Evolutionary conservation across 2,329 filamentous ascomycete species (phyloP), one percentile per base, ranked within the genome.

Genomic region (Aspergillus hiratsukae): DNA sequence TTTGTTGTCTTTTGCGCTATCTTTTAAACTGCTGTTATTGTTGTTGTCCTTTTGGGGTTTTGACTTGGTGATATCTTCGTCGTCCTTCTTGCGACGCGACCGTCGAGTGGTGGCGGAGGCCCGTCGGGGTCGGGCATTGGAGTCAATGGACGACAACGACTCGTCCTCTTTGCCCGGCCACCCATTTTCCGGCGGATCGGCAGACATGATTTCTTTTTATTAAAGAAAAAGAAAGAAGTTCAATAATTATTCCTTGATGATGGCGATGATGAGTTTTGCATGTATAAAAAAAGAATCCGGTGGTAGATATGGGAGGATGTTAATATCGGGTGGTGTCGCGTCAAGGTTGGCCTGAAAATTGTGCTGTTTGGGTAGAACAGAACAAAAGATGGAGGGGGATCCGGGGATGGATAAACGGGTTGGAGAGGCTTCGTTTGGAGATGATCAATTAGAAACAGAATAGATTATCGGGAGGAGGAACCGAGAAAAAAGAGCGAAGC

Each of bases 71-170:
- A 64, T 61, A 9, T 69, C 59, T 57, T 69, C 66, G 59, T 72
- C 71, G 58, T 76, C 70, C 70, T 76, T 72, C 70, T 76, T 74
- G 55, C 73, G 71, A 65, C 74, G 72, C 65, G 72, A 72, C 64
- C 71, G 68, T 64, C 61, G 65, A 52, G 61, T 60, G 53, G 64
- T 63, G 57, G 58, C 56, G 27, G 70, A 67, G 52, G 63, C 65
- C 63, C 68, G 72, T 65, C 71, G 65, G 55, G 69, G 64, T 58
- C 66, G 67, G 56, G 57, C 59, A 55, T 65, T 58, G 27, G 57
- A 37, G 43, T 64, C 64, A 48, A 62, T 57, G 29, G 62, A 52
- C n/a, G 60, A 58, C 25, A 61, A 62, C 51, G 62, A 59, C 57
- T 61, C 56, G 52, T 60, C 67, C 55, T 69, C 65, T 58, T 69